Conservation (phyloP, 2,329 filamentous ascomycete genomes). For the Tolypocladium guangdongense region DNA sequence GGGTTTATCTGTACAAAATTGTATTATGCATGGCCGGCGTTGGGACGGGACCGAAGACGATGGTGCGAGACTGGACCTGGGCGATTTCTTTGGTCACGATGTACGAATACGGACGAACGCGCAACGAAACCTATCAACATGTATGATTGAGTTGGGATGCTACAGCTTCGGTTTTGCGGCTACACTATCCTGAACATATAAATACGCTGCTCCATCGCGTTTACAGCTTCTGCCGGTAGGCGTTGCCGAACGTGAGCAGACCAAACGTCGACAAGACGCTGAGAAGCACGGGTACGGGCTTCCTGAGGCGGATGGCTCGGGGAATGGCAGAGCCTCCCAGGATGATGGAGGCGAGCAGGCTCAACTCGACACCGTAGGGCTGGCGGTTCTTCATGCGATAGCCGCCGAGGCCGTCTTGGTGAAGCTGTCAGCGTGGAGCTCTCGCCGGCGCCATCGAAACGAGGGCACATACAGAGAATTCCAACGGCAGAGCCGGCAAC, state of each 20-base stretch:
- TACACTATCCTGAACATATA: not conserved
- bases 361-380: constrained; percentile 77
- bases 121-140: not conserved
- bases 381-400: constrained; percentile 66
- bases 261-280: constrained; percentile 73
- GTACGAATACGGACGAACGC: not conserved
- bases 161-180: not conserved
- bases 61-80: not conserved
- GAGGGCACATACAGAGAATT: constrained; percentile 38
- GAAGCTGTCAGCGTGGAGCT: not conserved
- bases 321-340: constrained; percentile 79
- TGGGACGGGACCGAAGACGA: not conserved
- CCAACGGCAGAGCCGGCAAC: constrained; percentile 79
- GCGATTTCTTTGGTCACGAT: not conserved
- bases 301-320: constrained; percentile 69
- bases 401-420: constrained; percentile 64
- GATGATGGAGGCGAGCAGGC: constrained; percentile 77
- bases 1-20: constrained; percentile 2
- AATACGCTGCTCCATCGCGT: not conserved
- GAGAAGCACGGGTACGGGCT: constrained; percentile 73
- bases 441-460: not conserved
- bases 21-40: constrained; percentile 8
- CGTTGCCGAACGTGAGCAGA: constrained; percentile 67
- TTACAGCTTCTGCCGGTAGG: constrained; percentile 37
- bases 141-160: not conserved